These are phyloP conservation scores for Fusarium acutatum DNA, from an alignment of 2,329 filamentous ascomycete species.

Conservation along the genomic window DNA sequence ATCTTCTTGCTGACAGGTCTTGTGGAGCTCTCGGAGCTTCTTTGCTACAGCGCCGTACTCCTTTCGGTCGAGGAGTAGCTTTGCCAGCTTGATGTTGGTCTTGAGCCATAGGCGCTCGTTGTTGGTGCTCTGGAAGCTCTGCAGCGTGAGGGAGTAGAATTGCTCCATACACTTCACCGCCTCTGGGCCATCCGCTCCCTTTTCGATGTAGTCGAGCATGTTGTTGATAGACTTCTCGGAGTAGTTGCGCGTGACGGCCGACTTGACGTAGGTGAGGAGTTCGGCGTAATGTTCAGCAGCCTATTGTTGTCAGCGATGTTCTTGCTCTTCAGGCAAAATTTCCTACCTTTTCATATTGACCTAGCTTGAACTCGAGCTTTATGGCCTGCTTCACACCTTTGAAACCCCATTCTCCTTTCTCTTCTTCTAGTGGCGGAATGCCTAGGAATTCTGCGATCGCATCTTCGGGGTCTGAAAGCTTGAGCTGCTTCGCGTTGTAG, in stretches of 20 bases:
- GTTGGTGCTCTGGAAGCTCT: slow-evolving; percentile 96
- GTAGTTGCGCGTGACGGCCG: slow-evolving; percentile 95
- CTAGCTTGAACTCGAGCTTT: slow-evolving; percentile 94
- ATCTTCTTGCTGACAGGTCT: slow-evolving; percentile 85
- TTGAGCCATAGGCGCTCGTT: slow-evolving; percentile 98
- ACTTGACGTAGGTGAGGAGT: slow-evolving; percentile 96
- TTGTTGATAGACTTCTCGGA: slow-evolving; percentile 99
- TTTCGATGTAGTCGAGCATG: slow-evolving; percentile 98
- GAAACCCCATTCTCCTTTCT: slow-evolving; percentile 99
- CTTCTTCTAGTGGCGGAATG: slow-evolving; percentile 81
- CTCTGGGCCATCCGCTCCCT: slow-evolving; percentile 75
- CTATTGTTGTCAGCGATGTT: slow-evolving; percentile 55
- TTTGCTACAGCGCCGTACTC: slow-evolving; percentile 82
- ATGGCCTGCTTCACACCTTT: slow-evolving; percentile 98
- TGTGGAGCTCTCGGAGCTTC: slow-evolving; percentile 89
- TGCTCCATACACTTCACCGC: slow-evolving; percentile 85
- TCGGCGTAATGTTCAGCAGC: slow-evolving; percentile 92
- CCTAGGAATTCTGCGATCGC: slow-evolving; percentile 93
- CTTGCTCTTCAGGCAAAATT: not conserved
- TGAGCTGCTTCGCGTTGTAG: slow-evolving; percentile 99
- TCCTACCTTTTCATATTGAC: slow-evolving; percentile 81
- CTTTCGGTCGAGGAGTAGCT: slow-evolving; percentile 89
- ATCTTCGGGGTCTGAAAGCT: slow-evolving; percentile 83
- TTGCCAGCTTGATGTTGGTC: slow-evolving; percentile 96
- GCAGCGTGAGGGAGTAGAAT: slow-evolving; percentile 92